Percentiles rank a stretch among this genome's conserved stretches.
These are phyloP conservation scores for Calendula officinalis DNA, from an alignment of 129 eudicot genomes.

Conservation along the genomic window DNA sequence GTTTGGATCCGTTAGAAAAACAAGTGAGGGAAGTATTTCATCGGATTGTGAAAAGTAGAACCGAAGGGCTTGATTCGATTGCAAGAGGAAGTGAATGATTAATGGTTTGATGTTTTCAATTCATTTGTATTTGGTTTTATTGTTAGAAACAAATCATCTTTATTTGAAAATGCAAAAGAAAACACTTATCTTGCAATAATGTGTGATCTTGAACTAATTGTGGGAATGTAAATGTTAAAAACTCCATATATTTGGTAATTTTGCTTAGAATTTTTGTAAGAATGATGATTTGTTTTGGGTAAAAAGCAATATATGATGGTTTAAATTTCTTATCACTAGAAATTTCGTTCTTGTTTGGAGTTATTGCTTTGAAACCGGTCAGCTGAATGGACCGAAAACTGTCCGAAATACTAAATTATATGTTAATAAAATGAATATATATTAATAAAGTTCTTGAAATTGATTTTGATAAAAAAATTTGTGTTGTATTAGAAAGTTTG, in stretches of 20 bases:
- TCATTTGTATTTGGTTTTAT: not conserved
- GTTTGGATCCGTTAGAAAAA: slow-evolving; percentile 68
- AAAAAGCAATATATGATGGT: not conserved
- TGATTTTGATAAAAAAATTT: not conserved
- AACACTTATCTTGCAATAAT: slow-evolving; percentile 13
- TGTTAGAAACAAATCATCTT: slow-evolving; percentile 3
- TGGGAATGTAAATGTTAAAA: slow-evolving; percentile 26
- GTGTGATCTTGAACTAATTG: slow-evolving; percentile 22
- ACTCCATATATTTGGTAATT: slow-evolving; percentile 18
- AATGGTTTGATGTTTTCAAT: slow-evolving; percentile 23
- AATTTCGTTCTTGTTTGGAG: too few species aligned
- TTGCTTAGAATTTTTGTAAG: not conserved
- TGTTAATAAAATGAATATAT: not conserved
- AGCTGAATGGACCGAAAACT: not conserved
- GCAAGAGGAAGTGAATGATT: slow-evolving; percentile 23
- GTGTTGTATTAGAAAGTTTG: not conserved
- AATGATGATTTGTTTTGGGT: not conserved
- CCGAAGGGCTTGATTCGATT: slow-evolving; percentile 30
- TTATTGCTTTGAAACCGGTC: too few species aligned
- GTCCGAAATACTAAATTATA: not conserved
- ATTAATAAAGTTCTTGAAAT: not conserved
- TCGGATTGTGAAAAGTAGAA: slow-evolving; percentile 29
- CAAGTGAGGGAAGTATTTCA: slow-evolving; percentile 58
- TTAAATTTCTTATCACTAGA: too few species aligned
- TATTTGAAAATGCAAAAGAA: not conserved